Base-by-base conservation (phyloP, 2,329 filamentous ascomycete genomes). In the Epicoccum sorghinum region DNA sequence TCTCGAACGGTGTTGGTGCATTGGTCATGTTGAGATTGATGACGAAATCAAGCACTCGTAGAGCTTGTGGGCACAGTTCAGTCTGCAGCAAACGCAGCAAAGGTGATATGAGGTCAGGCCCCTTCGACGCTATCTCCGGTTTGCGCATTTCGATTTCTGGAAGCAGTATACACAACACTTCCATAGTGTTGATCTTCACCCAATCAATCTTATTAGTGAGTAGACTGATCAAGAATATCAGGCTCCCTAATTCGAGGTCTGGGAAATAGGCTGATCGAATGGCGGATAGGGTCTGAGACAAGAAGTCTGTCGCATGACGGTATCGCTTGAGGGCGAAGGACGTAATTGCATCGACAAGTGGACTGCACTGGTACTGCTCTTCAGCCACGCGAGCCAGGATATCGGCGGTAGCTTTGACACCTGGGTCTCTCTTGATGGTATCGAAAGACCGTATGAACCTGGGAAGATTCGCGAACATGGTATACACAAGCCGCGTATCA, bases 1-100 rank as follows among this genome's bases (percentile, higher is more conserved):
- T 91, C 74, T 98, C 95, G 83, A 96, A 91, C 1, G 93, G 89
- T 29, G 77, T 80, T 4, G 73, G 62, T 3, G 90, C 92, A 4
- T 91, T 90, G 0, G 92, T 92, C 80, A 98, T 93, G 23, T 90
- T 91, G 83, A 97, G 96, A 25, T 90, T 91, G 84, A 97, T 96
- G 65, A 98, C 95, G 60, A 93, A 90, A 73, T 99, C 95, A 54
- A 99, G 80, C 1, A 99, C 93, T 61, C 91, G 87, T 8, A 99
- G 79, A 9, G 95, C 95, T 68, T 96, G 89, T 74, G 95, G 91
- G 72, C 93, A 98, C 67, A 93, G 93, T 56, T 96, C 91, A 1
- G 93, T 97, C 71, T 97, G 93, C 35, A 99, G 78, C 18, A 99
- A 82, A 48, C 95, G 86, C 49, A 99, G 79, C 0, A 99, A 82